Base-by-base conservation (phyloP, 164 flowering plant genomes). In the Umbellularia californica region DNA sequence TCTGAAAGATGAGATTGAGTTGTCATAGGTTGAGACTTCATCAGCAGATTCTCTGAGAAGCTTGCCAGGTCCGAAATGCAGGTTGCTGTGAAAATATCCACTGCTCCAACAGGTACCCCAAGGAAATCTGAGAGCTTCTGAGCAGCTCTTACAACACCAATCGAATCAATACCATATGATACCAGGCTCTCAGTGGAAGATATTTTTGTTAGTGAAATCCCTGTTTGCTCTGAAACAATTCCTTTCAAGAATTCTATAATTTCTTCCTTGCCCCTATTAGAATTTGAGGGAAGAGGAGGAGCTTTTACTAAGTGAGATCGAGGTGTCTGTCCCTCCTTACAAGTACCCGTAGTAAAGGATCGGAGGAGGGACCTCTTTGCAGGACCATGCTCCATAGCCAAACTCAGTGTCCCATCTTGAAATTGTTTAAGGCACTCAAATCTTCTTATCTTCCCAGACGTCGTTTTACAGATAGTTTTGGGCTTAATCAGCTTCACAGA, bases 101-200 rank as follows among this genome's bases (percentile, higher is more conserved):
- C 88, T 72, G 97, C 97, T 10, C 94, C 94, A 64, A 92, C 89
- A 14, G 90, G 90, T 47, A 88, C 92, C 65, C 94, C 92, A 2
- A 92, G 87, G 71, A 85, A 92, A 83, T 86, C 90, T 47, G 97
- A 89, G 65, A 92, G 92, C 74, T 90, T 90, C 75, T 92, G 92
- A 77, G 94, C 88, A 77, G 97, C 97, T 82, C 92, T 87, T 24
- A 92, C 97, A 65, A 92, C 94, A 7, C 92, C 94, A 77, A 92
- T 90, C 13, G 97, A 92, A 82, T 92, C 94, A 52, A 92, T 88
- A 25, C 97, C 97, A 79, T 90, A 90, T 12, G 92, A 85, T 14
- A 82, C 84, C 58, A 92, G 80, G 76, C 81, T 87, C 58, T 88
- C 97, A 1, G 90, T 88, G 24, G 82, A 71, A 60, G 89, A 85